Evolutionary conservation across 495 filamentous ascomycete species (phyloP).

Genomic region (Saxophila tyrrhenica): DNA sequence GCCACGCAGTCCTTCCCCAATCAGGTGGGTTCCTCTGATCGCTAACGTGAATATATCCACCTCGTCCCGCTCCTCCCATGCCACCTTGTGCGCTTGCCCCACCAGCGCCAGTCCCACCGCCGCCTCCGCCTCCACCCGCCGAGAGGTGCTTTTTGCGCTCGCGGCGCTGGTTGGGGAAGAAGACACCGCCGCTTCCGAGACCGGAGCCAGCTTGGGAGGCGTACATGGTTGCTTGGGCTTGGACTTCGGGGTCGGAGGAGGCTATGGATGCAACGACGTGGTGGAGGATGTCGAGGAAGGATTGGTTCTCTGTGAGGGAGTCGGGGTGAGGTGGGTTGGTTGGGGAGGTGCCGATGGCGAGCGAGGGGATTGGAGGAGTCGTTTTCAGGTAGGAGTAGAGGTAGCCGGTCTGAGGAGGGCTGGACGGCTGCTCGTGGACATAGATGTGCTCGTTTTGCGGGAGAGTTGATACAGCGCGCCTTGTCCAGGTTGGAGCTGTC

Average conservation of each 20-base stretch:
- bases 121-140: constrained; percentile 31
- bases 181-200: constrained; percentile 52
- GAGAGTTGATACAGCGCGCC: neutral
- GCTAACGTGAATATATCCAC: constrained; percentile 83
- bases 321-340: constrained; percentile 64
- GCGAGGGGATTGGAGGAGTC: constrained; percentile 50
- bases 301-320: constrained; percentile 63
- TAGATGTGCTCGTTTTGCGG: constrained; percentile 31
- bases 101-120: constrained; percentile 49
- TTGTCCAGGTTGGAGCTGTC: neutral
- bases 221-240: constrained; percentile 67
- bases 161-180: constrained; percentile 41
- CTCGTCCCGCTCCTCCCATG: constrained; percentile 66
- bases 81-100: constrained; percentile 76
- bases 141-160: constrained; percentile 11
- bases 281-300: constrained; percentile 66
- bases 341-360: constrained; percentile 68
- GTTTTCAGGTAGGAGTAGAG: constrained; percentile 68
- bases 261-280: constrained; percentile 60
- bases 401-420: constrained; percentile 33
- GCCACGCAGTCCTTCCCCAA: constrained; percentile 77
- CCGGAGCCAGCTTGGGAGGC: constrained; percentile 65
- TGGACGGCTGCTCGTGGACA: constrained; percentile 47
- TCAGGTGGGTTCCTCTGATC: constrained; percentile 75
- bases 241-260: constrained; percentile 55